phyloP scores from a whole-genome alignment of 192 early-diverging fungal species.

The Coemansia sp. region DNA sequence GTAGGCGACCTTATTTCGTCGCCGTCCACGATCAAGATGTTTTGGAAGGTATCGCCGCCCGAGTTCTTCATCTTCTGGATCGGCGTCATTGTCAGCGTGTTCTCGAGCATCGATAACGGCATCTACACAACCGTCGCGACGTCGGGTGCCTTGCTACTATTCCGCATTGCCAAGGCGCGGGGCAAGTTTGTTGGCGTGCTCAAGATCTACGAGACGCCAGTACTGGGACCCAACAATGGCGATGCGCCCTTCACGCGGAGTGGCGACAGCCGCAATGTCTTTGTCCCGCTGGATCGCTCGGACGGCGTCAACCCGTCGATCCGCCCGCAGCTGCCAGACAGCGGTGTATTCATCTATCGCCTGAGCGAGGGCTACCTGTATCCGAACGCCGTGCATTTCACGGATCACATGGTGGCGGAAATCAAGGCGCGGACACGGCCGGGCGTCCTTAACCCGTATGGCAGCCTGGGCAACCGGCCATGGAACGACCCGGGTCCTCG shows the following conservation, averaged over 20 bases:
- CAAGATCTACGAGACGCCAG: conserved; percentile 22
- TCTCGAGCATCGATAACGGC: conserved; percentile 63
- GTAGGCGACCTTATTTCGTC: conserved; percentile 71
- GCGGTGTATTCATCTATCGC: conserved; percentile 44
- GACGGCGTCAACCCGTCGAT: conserved; percentile 32
- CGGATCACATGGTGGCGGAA: conserved; percentile 47
- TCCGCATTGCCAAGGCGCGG: conserved; percentile 61
- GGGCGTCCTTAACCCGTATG: conserved; percentile 43
- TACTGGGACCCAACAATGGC: not conserved
- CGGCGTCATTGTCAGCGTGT: conserved; percentile 50
- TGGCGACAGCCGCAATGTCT: conserved; percentile 47
- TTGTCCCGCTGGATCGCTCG: conserved; percentile 60
- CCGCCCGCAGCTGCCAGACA: conserved; percentile 13
- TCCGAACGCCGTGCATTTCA: conserved; percentile 47
- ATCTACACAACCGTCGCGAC: conserved; percentile 70
- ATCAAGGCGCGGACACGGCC: conserved; percentile 44
- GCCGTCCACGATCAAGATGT: conserved; percentile 52
- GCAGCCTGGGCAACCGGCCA: conserved; percentile 45
- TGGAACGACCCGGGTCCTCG: conserved; percentile 55
- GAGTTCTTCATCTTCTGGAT: conserved; percentile 43
- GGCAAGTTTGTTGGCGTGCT: conserved; percentile 42
- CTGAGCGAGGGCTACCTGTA: conserved; percentile 48
- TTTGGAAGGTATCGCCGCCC: conserved; percentile 60
- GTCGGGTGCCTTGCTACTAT: conserved; percentile 69
- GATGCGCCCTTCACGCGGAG: not conserved